These are phyloP conservation scores for Silybum marianum DNA, from an alignment of 129 eudicot genomes.

Conservation along the genomic window DNA sequence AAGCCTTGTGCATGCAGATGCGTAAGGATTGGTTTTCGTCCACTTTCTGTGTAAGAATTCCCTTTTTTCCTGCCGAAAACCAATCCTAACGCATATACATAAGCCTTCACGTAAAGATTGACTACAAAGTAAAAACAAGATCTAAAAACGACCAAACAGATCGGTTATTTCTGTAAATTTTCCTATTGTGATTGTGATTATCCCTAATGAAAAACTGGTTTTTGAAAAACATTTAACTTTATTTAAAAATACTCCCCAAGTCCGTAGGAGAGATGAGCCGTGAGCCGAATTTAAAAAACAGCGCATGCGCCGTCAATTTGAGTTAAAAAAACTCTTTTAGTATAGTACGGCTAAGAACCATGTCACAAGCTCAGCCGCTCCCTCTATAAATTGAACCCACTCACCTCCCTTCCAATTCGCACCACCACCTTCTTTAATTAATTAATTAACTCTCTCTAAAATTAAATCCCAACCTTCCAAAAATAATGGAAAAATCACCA, in stretches of 20 bases:
- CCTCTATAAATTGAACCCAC: not conserved
- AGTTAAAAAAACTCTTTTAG: not conserved
- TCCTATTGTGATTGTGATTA: no score
- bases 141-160: no score
- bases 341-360: not conserved
- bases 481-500: conserved; percentile 7
- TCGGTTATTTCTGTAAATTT: no score
- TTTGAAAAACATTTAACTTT: not conserved
- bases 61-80: no score
- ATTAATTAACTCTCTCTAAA: not conserved
- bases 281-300: not conserved
- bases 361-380: not conserved
- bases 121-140: no score
- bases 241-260: not conserved
- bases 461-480: not conserved
- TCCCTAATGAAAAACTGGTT: no score
- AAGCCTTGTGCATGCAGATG: no score
- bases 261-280: not conserved
- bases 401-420: not conserved
- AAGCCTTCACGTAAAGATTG: no score
- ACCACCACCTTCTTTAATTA: not conserved
- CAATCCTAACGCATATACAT: no score
- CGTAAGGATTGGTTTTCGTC: no score
- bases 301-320: not conserved
- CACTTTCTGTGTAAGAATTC: no score